Evolutionary conservation across 352 stramenopile species (phyloP).

Genomic region (Phytophthora hybrid): DNA sequence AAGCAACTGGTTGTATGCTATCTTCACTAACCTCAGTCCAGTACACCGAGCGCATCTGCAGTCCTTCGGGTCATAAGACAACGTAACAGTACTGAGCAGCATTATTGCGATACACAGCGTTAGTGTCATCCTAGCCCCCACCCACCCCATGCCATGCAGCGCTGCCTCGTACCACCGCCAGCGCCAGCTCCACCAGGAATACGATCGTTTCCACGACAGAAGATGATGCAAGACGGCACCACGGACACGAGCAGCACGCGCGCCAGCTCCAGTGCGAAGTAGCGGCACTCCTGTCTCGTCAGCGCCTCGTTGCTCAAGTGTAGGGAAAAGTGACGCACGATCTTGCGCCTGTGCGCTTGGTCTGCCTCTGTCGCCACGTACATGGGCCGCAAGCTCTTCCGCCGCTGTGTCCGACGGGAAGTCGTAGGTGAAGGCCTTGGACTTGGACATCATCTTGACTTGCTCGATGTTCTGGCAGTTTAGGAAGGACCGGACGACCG

Average conservation of each 20-base stretch:
- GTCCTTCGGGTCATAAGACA: conserved; percentile 78
- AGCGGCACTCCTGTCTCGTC: conserved; percentile 57
- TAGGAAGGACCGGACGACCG: too few relatives aligned
- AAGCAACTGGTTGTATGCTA: not conserved
- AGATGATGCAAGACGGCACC: conserved; percentile 56
- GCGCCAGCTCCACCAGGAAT: conserved; percentile 63
- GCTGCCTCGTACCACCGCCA: conserved; percentile 52
- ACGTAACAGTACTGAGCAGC: conserved; percentile 66
- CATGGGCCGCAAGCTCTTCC: conserved; percentile 20
- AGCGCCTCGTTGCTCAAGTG: conserved; percentile 68
- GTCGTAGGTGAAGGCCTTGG: too few relatives aligned
- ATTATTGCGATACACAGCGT: conserved; percentile 22
- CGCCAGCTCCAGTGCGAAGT: conserved; percentile 61
- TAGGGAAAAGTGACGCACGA: conserved; percentile 77
- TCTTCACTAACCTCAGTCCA: conserved; percentile 63
- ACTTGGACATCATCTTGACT: too few relatives aligned
- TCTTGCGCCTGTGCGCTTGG: conserved; percentile 73
- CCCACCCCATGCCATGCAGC: not conserved
- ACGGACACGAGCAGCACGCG: conserved; percentile 64
- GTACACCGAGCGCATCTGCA: conserved; percentile 72
- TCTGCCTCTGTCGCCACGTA: conserved; percentile 42
- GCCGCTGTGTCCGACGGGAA: conserved; percentile 1
- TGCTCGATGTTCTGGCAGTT: too few relatives aligned
- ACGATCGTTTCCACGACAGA: conserved; percentile 68
- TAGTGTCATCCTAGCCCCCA: not conserved